These are phyloP conservation scores for Heimioporus sp. DNA, from an alignment of 768 basidiomycete genomes.

Conservation along the genomic window DNA sequence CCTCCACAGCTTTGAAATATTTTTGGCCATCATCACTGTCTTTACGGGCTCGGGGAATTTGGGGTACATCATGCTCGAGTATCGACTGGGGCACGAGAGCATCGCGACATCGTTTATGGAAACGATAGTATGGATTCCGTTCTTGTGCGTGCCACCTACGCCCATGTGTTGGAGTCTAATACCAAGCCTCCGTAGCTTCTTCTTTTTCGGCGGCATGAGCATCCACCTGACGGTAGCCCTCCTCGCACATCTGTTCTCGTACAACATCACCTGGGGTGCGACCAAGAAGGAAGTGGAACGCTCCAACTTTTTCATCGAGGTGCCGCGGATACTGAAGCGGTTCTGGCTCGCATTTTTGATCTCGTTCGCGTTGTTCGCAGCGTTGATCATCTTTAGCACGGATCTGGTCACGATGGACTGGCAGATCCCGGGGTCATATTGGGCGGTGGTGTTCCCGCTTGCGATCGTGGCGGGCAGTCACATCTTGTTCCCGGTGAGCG, in stretches of 20 bases:
- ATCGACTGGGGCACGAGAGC: constrained; percentile 52
- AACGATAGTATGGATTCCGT: constrained; percentile 28
- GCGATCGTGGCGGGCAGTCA: constrained; percentile 66
- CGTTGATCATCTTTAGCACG: constrained; percentile 56
- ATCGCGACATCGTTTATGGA: constrained; percentile 20
- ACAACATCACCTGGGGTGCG: constrained; percentile 58
- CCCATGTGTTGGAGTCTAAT: background rate
- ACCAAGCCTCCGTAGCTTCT: constrained; percentile 28
- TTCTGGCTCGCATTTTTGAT: constrained; percentile 67
- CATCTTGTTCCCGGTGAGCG: constrained; percentile 67
- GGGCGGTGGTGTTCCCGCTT: constrained; percentile 78
- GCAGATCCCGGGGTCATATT: constrained; percentile 57
- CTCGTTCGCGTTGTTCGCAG: constrained; percentile 47
- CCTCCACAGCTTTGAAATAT: constrained; percentile 77
- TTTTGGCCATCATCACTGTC: constrained; percentile 68
- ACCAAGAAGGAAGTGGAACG: constrained; percentile 83
- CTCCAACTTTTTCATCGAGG: constrained; percentile 89
- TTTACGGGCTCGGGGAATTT: constrained; percentile 74
- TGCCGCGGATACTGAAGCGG: constrained; percentile 78
- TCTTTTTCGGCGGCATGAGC: constrained; percentile 56
- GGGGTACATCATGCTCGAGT: constrained; percentile 69
- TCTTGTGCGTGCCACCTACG: constrained; percentile 28
- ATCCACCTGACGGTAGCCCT: constrained; percentile 53
- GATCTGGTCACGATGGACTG: constrained; percentile 59
- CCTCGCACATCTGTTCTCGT: constrained; percentile 57